Evolutionary conservation across 2,329 filamentous ascomycete species (phyloP).

Genomic region (Zymoseptoria pseudotritici): DNA sequence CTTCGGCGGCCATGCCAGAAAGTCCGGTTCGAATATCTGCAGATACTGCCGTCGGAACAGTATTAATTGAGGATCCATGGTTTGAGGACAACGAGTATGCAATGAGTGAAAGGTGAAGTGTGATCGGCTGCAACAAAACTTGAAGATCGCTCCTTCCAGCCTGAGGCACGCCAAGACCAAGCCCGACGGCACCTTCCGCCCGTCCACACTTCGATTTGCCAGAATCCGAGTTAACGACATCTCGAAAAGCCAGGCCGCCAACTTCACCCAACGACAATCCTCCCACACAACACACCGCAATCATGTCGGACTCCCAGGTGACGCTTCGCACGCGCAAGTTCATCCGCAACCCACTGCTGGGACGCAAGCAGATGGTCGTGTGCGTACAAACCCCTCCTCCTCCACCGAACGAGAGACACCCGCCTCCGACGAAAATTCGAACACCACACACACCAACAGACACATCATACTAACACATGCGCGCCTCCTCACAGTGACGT

Average conservation of each 20-base stretch:
- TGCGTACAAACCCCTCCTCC: constrained; percentile 35
- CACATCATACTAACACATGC: constrained; percentile 14
- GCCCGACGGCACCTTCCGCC: neutral
- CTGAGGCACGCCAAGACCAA: constrained; percentile 3
- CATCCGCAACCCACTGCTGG: constrained; percentile 98
- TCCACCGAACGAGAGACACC: neutral
- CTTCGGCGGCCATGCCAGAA: constrained; percentile 57
- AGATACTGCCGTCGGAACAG: constrained; percentile 67
- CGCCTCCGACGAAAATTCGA: constrained; percentile 1
- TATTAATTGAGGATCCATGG: constrained; percentile 30
- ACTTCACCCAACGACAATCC: constrained; percentile 8
- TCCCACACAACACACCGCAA: constrained; percentile 35
- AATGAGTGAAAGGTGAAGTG: neutral
- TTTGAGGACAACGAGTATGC: neutral
- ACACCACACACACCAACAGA: constrained; percentile 1
- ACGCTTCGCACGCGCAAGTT: constrained; percentile 92
- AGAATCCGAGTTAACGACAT: constrained; percentile 2
- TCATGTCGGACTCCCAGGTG: constrained; percentile 71
- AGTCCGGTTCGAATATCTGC: constrained; percentile 58
- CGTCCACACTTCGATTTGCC: neutral
- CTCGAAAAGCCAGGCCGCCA: constrained; percentile 12
- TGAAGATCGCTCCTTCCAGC: neutral
- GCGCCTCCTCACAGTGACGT: constrained; percentile 64
- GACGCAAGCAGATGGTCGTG: constrained; percentile 99
- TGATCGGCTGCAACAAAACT: neutral